Conservation (phyloP, 1,139 yeast species). For the Suhomyces anneliseae region DNA sequence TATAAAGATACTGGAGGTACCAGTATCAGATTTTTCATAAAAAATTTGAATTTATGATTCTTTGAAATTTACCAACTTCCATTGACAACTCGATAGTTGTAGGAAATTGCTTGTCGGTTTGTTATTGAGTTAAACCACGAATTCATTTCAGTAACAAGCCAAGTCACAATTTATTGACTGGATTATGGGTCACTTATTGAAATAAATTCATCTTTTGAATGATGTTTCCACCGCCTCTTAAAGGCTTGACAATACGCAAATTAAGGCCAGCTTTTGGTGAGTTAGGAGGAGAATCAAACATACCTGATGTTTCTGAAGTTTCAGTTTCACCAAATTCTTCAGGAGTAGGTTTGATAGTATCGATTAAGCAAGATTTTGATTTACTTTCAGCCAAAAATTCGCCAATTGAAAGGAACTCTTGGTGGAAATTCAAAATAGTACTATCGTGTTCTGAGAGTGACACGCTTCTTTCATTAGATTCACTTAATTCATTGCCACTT, state of each 20-base stretch:
- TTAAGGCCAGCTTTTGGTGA: constrained; percentile 49
- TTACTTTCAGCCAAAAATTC: constrained; percentile 17
- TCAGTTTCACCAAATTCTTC: constrained; percentile 12
- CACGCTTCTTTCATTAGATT: constrained; percentile 9
- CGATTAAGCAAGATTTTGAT: constrained; percentile 13
- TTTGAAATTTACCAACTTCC: too few species aligned
- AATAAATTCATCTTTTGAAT: constrained; percentile 17
- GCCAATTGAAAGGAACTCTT: constrained; percentile 17
- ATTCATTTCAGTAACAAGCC: too few species aligned
- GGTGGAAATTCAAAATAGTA: constrained; percentile 17
- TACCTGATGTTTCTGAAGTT: constrained; percentile 22
- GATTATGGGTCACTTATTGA: constrained; percentile 5
- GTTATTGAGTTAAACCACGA: too few species aligned
- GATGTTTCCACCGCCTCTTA: constrained; percentile 52
- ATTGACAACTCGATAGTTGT: too few species aligned
- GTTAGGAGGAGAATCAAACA: constrained; percentile 21
- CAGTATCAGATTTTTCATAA: too few species aligned
- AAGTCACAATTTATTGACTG: too few species aligned
- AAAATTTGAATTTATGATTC: too few species aligned
- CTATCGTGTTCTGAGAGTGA: constrained; percentile 12
- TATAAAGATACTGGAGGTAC: too few species aligned
- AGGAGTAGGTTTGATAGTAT: constrained; percentile 13
- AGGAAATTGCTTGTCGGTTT: too few species aligned
- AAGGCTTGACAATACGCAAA: constrained; percentile 63
- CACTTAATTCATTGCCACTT: not conserved